Evolutionary conservation across 257 asterid genomes (phyloP), one percentile per base, ranked within the genome.

Genomic region (Avicennia marina): DNA sequence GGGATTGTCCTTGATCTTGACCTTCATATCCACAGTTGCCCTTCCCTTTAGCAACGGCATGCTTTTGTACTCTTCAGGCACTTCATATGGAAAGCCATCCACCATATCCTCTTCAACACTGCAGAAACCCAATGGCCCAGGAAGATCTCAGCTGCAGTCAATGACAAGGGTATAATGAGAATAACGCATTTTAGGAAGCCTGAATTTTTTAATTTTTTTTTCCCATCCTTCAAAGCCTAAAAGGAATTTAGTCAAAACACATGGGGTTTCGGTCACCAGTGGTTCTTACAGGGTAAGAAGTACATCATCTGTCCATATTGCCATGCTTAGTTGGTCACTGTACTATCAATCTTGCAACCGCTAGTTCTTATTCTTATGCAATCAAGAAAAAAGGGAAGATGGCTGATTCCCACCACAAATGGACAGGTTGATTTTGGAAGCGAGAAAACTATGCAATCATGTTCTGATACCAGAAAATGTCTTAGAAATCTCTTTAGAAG

Each of bases 131-230:
- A 91, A 88, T 81, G 91, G 97, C 93, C 96, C 96, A 93, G 78
- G 99, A 84, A 89, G 95, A 89, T 86, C 97, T 93, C 99, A 93
- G 99, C 99, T 93, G 99, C 99, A 89, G 97, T 84, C 87, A 88
- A 81, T 89, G 80, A 86, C 85, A 86, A 86, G 94, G 82, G 76
- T 67, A 62, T 78, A 93, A 88, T 87, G 95, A 88, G 96, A 80
- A 70, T 10, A 65, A 67, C 76, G 72, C 54, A 72, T 56, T 74
- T 81, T 80, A 47, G 78, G 81, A 77, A 64, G 69, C 54, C 63
- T 66, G 31, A 8, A 16, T 66, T 60, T 67, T 60, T 53, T 29
- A n/a, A n/a, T 48, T 49, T 22, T 38, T 67, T 64, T 66, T 63
- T 59, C 66, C 71, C 72, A 50, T 40, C 67, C n/a, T 55, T 58